Percentiles rank a stretch among this genome's conserved stretches.
phyloP scores from a whole-genome alignment of 1,139 yeast species.

The Torulaspora globosa region DNA sequence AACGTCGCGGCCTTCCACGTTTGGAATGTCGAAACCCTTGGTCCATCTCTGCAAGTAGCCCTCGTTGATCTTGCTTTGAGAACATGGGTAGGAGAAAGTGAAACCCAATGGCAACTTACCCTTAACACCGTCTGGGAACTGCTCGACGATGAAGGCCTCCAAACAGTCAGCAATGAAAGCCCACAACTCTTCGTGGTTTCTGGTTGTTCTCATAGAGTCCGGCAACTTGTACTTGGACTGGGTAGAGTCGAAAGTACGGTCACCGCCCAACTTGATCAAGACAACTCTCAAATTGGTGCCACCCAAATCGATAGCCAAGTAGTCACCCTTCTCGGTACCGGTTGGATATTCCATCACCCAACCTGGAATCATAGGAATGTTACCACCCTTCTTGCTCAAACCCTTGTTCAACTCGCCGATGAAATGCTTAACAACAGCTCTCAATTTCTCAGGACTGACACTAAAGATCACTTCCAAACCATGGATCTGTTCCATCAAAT shows the following conservation, averaged over 20 bases:
- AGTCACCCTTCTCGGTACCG: constrained; percentile 85
- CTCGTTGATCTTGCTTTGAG: constrained; percentile 75
- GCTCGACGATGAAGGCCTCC: constrained; percentile 55
- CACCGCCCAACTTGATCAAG: constrained; percentile 73
- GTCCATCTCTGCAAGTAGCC: constrained; percentile 97
- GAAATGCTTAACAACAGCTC: constrained; percentile 64
- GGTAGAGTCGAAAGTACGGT: constrained; percentile 71
- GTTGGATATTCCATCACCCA: constrained; percentile 95
- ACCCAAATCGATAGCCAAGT: constrained; percentile 90
- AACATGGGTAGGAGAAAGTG: constrained; percentile 91
- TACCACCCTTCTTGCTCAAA: constrained; percentile 68
- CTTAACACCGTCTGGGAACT: constrained; percentile 57
- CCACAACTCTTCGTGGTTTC: constrained; percentile 68
- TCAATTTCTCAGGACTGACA: constrained; percentile 56
- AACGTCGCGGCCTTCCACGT: constrained; percentile 92
- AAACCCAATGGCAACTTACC: constrained; percentile 73
- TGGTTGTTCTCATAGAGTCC: constrained; percentile 67
- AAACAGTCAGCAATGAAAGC: constrained; percentile 81
- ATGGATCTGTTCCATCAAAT: constrained; percentile 55
- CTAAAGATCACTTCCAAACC: constrained; percentile 61
- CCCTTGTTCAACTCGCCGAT: constrained; percentile 75
- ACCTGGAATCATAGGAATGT: constrained; percentile 93
- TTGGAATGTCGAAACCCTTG: constrained; percentile 91
- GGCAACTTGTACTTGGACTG: constrained; percentile 84
- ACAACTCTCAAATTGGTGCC: constrained; percentile 93